Base-by-base conservation (phyloP, 2,329 filamentous ascomycete species). In the Sphaerostilbella broomeana region DNA sequence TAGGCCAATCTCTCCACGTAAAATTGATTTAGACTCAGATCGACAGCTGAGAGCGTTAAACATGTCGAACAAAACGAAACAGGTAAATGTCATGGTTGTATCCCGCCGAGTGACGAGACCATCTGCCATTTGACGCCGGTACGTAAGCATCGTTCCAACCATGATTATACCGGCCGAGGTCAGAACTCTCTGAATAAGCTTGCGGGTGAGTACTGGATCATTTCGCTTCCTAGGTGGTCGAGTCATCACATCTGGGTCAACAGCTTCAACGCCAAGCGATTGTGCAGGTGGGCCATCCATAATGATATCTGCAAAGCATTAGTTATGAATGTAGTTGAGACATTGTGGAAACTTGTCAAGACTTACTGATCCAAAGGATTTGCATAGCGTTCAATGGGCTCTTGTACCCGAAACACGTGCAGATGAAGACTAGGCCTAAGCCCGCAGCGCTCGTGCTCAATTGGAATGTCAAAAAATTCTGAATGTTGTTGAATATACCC, bases 61-160 rank as follows among this genome's bases (percentile, higher is more conserved):
- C 92, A 98, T 98, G 70, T 98, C 92, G 63, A 97, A 98, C 38
- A 98, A 77, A 31, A 98, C 92, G 58, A 98, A 98, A 64, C 89
- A 95, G 5, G 92, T 98, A 59, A 98, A 98, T 0, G 92, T 97
- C 85, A 98, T 95, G 48, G 92, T 98, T 2, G 92, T 98, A 64
- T 98, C 92, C 51, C 94, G 87, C 35, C 86, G 86, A 1, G 83
- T 94, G 43, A 97, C 85, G 43, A 81, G 69, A 40, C 86, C 81
- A 57, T 94, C 87, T 17, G 78, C 73, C 86, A 98, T 95, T 67
- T 97, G 90, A 56, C 81, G 84, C 50, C 86, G 80, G 65, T 98
- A 98, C 39, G 95, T 85, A 28, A 83, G 72, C 64, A 98, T 82
- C 0, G 92, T 98, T 51, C 92, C 92, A 16, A 85, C 60, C 79